Conservation (phyloP, 2,329 filamentous ascomycete genomes). For the Stylonectria norvegica region DNA sequence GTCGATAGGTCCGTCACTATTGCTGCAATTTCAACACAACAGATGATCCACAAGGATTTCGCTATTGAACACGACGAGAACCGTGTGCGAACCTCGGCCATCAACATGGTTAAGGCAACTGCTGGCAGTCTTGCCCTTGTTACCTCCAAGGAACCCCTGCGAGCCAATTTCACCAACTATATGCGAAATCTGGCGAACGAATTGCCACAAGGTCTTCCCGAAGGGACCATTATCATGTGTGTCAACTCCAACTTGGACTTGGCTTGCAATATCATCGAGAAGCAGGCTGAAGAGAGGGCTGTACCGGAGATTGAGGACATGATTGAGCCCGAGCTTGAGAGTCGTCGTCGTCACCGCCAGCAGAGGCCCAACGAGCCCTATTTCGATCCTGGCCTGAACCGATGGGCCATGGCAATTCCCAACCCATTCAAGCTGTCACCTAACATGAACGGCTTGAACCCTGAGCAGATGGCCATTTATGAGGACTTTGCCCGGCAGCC, state of each 20-base stretch:
- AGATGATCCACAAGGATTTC: slow-evolving; percentile 96
- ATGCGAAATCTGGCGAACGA: slow-evolving; percentile 69
- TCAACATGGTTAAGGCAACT: slow-evolving; percentile 92
- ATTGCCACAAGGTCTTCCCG: slow-evolving; percentile 78
- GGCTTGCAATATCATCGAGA: slow-evolving; percentile 90
- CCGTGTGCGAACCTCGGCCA: slow-evolving; percentile 77
- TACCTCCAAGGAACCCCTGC: slow-evolving; percentile 95
- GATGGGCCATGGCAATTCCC: slow-evolving; percentile 91
- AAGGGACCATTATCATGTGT: slow-evolving; percentile 96
- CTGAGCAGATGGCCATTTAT: slow-evolving; percentile 92
- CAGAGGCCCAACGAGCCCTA: slow-evolving; percentile 80
- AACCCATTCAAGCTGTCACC: slow-evolving; percentile 87
- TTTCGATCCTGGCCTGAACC: slow-evolving; percentile 74
- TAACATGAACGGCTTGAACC: slow-evolving; percentile 67
- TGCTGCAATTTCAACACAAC: slow-evolving; percentile 91
- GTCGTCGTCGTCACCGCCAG: slow-evolving; percentile 70
- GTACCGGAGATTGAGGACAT: slow-evolving; percentile 93
- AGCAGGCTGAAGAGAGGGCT: slow-evolving; percentile 90
- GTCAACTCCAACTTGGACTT: slow-evolving; percentile 96
- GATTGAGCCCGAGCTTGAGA: slow-evolving; percentile 76
- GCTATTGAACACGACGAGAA: slow-evolving; percentile 88
- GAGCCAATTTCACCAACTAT: slow-evolving; percentile 96
- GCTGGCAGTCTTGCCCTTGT: slow-evolving; percentile 92
- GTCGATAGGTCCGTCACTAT: slow-evolving; percentile 98
- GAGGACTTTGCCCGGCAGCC: slow-evolving; percentile 91